These are phyloP conservation scores for Gracilaria caudata DNA, from an alignment of 23 red algal genomes.

Conservation along the genomic window DNA sequence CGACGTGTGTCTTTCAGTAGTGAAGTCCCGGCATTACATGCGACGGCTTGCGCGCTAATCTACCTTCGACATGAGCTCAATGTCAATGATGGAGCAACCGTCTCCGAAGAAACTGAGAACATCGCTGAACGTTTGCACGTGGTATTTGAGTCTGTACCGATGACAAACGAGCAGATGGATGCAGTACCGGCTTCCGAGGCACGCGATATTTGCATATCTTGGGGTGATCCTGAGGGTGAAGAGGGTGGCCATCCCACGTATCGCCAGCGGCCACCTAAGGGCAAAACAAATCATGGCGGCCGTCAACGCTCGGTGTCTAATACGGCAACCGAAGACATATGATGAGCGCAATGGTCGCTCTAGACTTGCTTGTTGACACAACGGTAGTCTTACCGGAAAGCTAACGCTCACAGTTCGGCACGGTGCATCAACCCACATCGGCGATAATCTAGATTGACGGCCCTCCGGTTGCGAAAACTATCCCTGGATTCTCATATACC, in stretches of 20 bases:
- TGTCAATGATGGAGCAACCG: neutral
- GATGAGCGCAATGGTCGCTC: neutral
- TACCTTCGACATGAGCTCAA: constrained; percentile 31
- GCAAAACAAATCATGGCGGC: neutral
- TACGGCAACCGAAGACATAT: neutral
- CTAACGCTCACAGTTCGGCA: neutral
- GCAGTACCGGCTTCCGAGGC: constrained; percentile 9
- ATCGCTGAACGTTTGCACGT: constrained; percentile 22
- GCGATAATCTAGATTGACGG: neutral
- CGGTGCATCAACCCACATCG: neutral
- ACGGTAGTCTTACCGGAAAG: neutral
- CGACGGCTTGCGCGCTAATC: constrained; percentile 43
- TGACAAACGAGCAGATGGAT: constrained; percentile 50
- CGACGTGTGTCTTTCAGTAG: constrained; percentile 47
- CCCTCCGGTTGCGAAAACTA: neutral
- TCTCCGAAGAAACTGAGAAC: neutral
- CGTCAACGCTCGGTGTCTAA: neutral
- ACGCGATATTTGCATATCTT: constrained; percentile 8
- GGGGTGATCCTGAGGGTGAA: constrained; percentile 16
- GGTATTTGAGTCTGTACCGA: constrained; percentile 45
- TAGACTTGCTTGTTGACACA: neutral
- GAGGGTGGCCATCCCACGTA: neutral
- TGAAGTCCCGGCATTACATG: constrained; percentile 27
- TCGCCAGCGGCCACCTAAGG: neutral
- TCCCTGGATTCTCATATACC: too few relatives aligned